phyloP scores from a whole-genome alignment of 306 rosid species.

The Macrotyloma uniflorum region DNA sequence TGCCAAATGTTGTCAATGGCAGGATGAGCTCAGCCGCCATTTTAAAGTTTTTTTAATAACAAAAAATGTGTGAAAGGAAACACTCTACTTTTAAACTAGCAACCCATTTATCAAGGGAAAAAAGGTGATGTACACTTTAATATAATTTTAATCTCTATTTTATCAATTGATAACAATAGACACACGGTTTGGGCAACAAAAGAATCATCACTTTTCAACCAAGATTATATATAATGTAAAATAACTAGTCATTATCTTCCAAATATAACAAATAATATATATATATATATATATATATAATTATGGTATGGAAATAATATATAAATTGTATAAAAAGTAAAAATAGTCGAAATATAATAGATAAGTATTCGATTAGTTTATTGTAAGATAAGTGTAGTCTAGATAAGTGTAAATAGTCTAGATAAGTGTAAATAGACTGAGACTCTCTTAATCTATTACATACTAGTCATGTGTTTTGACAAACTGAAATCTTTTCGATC shows the following conservation, averaged over 20 bases:
- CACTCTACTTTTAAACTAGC: slow-evolving; percentile 38
- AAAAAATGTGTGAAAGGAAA: slow-evolving; percentile 9
- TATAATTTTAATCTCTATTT: slow-evolving; percentile 30
- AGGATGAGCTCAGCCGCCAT: slow-evolving; percentile 61
- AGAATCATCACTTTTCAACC: slow-evolving; percentile 33
- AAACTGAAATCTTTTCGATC: too few species aligned
- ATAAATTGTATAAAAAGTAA: too few species aligned
- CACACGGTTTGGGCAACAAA: slow-evolving; percentile 22
- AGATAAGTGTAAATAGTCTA: too few species aligned
- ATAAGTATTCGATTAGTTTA: too few species aligned
- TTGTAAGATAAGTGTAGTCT: too few species aligned
- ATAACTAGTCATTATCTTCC: slow-evolving; percentile 16
- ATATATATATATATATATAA: too few species aligned
- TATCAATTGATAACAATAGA: slow-evolving; percentile 21
- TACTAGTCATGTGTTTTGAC: too few species aligned
- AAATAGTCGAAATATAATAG: too few species aligned
- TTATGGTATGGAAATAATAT: too few species aligned
- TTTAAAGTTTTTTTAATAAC: slow-evolving; percentile 15
- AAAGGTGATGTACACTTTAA: slow-evolving; percentile 37
- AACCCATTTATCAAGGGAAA: slow-evolving; percentile 40
- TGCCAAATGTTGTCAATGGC: background rate
- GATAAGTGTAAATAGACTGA: too few species aligned
- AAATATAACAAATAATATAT: too few species aligned
- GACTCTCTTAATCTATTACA: too few species aligned
- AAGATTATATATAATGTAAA: background rate